Conservation (phyloP, 2,329 filamentous ascomycete species). For the Cercospora sojina region DNA sequence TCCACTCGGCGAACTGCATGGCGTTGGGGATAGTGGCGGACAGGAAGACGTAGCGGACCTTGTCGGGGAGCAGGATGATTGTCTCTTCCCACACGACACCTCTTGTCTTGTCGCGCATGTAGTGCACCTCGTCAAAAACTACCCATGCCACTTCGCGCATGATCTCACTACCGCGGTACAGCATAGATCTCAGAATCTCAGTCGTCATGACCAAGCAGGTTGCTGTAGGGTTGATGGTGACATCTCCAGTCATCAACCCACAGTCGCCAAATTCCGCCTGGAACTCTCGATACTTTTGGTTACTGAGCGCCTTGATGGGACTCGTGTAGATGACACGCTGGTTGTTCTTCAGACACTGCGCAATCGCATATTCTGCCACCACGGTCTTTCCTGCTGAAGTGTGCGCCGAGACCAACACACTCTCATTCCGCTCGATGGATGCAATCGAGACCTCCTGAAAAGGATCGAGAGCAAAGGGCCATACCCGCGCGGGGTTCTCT, state of each 20-base stretch:
- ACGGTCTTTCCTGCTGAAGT: slow-evolving; percentile 98
- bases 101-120: slow-evolving; percentile 87
- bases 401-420: slow-evolving; percentile 93
- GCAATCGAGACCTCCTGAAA: slow-evolving; percentile 95
- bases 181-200: slow-evolving; percentile 97
- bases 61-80: slow-evolving; percentile 95
- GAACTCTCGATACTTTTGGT: slow-evolving; percentile 98
- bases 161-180: slow-evolving; percentile 96
- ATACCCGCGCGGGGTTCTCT: slow-evolving; percentile 77
- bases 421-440: slow-evolving; percentile 94
- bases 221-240: slow-evolving; percentile 97
- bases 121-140: slow-evolving; percentile 97
- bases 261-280: slow-evolving; percentile 94
- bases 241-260: slow-evolving; percentile 97
- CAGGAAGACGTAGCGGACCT: slow-evolving; percentile 97
- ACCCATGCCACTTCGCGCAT: slow-evolving; percentile 99
- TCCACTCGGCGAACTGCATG: slow-evolving; percentile 99
- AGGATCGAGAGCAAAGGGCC: slow-evolving; percentile 89
- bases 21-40: slow-evolving; percentile 98
- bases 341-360: slow-evolving; percentile 94
- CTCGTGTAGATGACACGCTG: slow-evolving; percentile 99
- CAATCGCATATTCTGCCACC: slow-evolving; percentile 96
- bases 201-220: slow-evolving; percentile 99
- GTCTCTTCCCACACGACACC: slow-evolving; percentile 99
- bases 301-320: slow-evolving; percentile 97